Evolutionary conservation across 495 filamentous ascomycete species (phyloP).

Genomic region (Trichocladium uniseriatum): DNA sequence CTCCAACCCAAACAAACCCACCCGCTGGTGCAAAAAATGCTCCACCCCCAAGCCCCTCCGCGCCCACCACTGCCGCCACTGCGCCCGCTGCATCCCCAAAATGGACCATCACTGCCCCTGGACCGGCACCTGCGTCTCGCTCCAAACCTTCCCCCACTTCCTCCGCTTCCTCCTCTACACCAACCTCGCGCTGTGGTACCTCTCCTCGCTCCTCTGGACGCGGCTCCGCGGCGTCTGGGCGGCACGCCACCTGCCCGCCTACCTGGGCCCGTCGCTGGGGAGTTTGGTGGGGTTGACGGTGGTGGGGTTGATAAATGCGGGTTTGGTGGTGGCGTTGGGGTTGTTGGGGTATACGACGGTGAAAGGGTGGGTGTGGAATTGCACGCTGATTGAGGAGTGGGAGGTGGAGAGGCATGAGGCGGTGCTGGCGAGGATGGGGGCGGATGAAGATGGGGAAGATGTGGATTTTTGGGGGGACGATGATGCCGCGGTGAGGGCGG

Average conservation of each 20-base stretch:
- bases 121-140: slow-evolving; percentile 88
- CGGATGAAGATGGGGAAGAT: slow-evolving; percentile 34
- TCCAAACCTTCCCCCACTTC: slow-evolving; percentile 84
- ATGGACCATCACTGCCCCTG: slow-evolving; percentile 99
- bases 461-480: slow-evolving; percentile 42
- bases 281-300: slow-evolving; percentile 60
- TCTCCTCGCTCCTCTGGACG: slow-evolving; percentile 49
- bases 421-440: slow-evolving; percentile 52
- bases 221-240: slow-evolving; percentile 57
- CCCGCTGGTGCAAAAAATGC: slow-evolving; percentile 80
- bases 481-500: slow-evolving; percentile 34
- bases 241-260: slow-evolving; percentile 61
- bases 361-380: slow-evolving; percentile 36
- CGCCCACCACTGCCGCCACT: slow-evolving; percentile 86
- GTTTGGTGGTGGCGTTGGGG: slow-evolving; percentile 55
- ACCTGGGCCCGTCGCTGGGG: slow-evolving; percentile 60
- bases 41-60: slow-evolving; percentile 72
- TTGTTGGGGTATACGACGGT: slow-evolving; percentile 50
- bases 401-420: slow-evolving; percentile 82
- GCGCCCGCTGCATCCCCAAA: slow-evolving; percentile 80
- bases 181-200: slow-evolving; percentile 53
- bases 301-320: slow-evolving; percentile 48
- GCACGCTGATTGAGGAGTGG: slow-evolving; percentile 87
- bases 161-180: slow-evolving; percentile 78
- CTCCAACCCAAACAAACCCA: slow-evolving; percentile 1